Percentiles rank a stretch among this genome's conserved stretches.
phyloP scores from a whole-genome alignment of 2,329 filamentous ascomycete genomes.

The Trichophyton mentagrophytes region DNA sequence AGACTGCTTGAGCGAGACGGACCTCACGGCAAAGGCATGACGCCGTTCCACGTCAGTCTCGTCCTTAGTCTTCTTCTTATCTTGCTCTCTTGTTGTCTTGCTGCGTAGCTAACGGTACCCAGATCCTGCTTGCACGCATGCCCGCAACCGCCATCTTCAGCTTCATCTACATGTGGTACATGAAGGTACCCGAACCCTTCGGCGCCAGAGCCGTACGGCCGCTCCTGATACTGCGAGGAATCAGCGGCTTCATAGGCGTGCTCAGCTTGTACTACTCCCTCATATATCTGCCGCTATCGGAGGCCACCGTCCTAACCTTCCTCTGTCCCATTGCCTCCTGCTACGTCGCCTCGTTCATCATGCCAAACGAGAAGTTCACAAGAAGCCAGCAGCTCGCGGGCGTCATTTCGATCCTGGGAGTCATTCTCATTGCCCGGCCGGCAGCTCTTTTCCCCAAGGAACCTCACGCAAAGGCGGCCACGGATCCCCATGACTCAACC shows the following conservation, averaged over 20 bases:
- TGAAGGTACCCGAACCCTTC: conserved; percentile 53
- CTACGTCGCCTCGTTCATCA: conserved; percentile 63
- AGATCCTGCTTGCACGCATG: conserved; percentile 71
- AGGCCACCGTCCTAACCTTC: conserved; percentile 84
- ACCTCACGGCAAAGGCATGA: conserved; percentile 55
- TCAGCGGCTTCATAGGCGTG: conserved; percentile 64
- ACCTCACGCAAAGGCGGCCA: background rate
- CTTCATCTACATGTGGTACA: conserved; percentile 60
- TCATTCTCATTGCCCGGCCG: conserved; percentile 71
- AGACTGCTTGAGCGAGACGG: conserved; percentile 58
- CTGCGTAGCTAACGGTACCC: background rate
- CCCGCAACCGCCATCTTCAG: conserved; percentile 56
- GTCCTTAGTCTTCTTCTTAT: background rate
- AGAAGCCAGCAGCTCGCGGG: conserved; percentile 63
- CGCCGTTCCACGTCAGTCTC: conserved; percentile 55
- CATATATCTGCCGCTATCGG: conserved; percentile 69
- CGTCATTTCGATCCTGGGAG: conserved; percentile 61
- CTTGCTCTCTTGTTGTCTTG: background rate
- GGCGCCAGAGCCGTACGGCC: conserved; percentile 54
- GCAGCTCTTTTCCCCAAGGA: conserved; percentile 39
- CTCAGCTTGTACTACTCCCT: conserved; percentile 65
- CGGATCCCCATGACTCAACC: background rate
- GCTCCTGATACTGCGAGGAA: conserved; percentile 55
- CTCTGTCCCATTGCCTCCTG: conserved; percentile 66
- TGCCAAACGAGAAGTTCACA: conserved; percentile 62